Evolutionary conservation across 2,329 filamentous ascomycete genomes (phyloP).

Genomic region (Dactylellina cionopaga): DNA sequence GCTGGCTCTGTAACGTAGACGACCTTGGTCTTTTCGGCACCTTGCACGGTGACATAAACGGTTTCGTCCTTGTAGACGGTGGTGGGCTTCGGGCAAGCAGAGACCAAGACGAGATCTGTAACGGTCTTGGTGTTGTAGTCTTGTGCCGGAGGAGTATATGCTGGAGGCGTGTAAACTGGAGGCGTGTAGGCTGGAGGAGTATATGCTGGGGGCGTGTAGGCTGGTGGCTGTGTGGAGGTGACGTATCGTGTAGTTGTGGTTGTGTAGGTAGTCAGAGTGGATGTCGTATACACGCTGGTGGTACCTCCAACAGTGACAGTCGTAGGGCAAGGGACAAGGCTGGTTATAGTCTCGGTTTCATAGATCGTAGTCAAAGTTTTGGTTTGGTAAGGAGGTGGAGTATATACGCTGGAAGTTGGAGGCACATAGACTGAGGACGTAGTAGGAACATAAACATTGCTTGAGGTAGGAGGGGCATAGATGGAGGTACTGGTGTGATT

Average conservation of each 20-base stretch:
- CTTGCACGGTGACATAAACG: background rate
- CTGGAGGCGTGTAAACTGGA: constrained; percentile 8
- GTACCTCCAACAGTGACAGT: constrained; percentile 53
- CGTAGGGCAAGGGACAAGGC: constrained; percentile 45
- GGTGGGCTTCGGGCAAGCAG: constrained; percentile 28
- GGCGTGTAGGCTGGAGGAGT: constrained; percentile 59
- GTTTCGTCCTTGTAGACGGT: background rate
- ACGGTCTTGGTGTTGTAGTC: constrained; percentile 21
- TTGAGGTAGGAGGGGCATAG: background rate
- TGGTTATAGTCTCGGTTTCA: constrained; percentile 17
- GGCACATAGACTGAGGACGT: constrained; percentile 11
- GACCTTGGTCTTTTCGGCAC: constrained; percentile 11
- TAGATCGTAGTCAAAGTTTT: constrained; percentile 55
- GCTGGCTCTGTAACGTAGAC: constrained; percentile 45
- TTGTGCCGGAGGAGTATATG: constrained; percentile 20
- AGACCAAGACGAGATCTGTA: constrained; percentile 34
- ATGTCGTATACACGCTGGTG: constrained; percentile 53
- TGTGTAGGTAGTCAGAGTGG: constrained; percentile 56
- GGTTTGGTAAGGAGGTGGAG: constrained; percentile 55
- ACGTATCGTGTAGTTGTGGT: constrained; percentile 57
- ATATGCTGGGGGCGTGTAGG: constrained; percentile 4
- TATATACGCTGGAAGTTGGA: constrained; percentile 55
- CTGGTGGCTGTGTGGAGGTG: constrained; percentile 61
- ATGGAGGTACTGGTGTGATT: constrained; percentile 7
- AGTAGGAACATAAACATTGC: constrained; percentile 18